A percentile compares a stretch with the other conserved stretches of the same genome.
These are phyloP conservation scores for Curvularia sp. DNA, from an alignment of 2,329 filamentous ascomycete genomes.

Conservation along the genomic window DNA sequence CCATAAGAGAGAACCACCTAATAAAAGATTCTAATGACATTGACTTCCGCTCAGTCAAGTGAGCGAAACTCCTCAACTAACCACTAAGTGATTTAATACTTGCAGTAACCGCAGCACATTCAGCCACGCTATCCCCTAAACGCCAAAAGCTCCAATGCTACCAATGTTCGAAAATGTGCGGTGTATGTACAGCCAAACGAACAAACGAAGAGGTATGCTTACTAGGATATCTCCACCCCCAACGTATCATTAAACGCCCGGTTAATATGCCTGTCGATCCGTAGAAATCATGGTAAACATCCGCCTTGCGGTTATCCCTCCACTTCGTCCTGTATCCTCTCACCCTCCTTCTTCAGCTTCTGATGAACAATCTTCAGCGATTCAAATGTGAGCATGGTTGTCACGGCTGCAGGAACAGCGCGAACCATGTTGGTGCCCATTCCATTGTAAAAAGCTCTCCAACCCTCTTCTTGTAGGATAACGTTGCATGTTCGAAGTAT, in stretches of 20 bases:
- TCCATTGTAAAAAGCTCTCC: slow-evolving; percentile 95
- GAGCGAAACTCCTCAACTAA: neutral
- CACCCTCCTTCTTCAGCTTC: slow-evolving; percentile 61
- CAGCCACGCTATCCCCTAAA: slow-evolving; percentile 19
- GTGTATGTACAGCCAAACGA: slow-evolving; percentile 34
- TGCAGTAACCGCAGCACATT: slow-evolving; percentile 3
- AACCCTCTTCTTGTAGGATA: slow-evolving; percentile 90
- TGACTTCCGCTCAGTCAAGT: slow-evolving; percentile 10
- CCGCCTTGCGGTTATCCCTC: slow-evolving; percentile 7
- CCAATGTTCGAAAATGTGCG: slow-evolving; percentile 26
- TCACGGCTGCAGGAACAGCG: slow-evolving; percentile 92
- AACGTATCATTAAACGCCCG: slow-evolving; percentile 27
- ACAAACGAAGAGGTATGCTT: slow-evolving; percentile 28
- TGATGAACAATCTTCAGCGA: slow-evolving; percentile 65
- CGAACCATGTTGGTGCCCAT: slow-evolving; percentile 98
- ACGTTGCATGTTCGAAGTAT: slow-evolving; percentile 81
- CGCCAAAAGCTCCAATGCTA: slow-evolving; percentile 32
- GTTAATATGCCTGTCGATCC: slow-evolving; percentile 17
- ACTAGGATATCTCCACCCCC: slow-evolving; percentile 27
- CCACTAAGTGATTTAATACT: neutral
- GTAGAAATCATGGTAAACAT: slow-evolving; percentile 1
- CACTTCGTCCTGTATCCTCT: slow-evolving; percentile 29
- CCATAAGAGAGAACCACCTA: slow-evolving; percentile 1
- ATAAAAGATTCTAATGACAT: slow-evolving; percentile 1
- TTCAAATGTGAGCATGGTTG: slow-evolving; percentile 97